These are phyloP conservation scores for Gossypium davidsonii DNA, from an alignment of 441 rosid genomes.

Conservation along the genomic window DNA sequence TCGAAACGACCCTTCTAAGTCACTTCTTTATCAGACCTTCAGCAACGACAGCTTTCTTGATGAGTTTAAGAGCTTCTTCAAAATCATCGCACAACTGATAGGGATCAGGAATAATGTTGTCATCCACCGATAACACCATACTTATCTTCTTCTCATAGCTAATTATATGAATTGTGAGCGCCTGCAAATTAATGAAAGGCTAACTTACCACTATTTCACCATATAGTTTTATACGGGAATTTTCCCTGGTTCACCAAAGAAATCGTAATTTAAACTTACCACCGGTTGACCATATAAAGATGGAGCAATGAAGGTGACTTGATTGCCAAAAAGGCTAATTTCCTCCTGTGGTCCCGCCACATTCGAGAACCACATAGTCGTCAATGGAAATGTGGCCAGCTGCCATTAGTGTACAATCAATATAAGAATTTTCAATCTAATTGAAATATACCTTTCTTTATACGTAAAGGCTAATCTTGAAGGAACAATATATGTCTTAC, in stretches of 20 bases:
- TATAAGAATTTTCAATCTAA: neutral
- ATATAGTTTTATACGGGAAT: too few species aligned
- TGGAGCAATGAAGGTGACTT: slow-evolving; percentile 22
- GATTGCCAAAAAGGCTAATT: slow-evolving; percentile 19
- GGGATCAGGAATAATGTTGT: slow-evolving; percentile 29
- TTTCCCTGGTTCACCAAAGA: too few species aligned
- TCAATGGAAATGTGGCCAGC: neutral
- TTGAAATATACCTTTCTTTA: neutral
- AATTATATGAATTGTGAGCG: slow-evolving; percentile 31
- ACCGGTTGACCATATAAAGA: slow-evolving; percentile 22
- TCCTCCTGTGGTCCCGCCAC: slow-evolving; percentile 21
- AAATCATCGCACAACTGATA: slow-evolving; percentile 31
- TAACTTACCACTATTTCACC: neutral
- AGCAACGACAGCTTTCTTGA: slow-evolving; percentile 20
- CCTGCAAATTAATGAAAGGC: slow-evolving; percentile 19
- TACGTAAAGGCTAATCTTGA: neutral
- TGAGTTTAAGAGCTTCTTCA: slow-evolving; percentile 21
- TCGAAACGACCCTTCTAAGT: neutral
- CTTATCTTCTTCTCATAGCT: slow-evolving; percentile 35
- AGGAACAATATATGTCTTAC: neutral
- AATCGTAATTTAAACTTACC: neutral
- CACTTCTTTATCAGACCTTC: neutral
- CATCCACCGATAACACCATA: slow-evolving; percentile 31
- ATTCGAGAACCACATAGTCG: slow-evolving; percentile 24
- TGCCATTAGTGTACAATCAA: neutral